phyloP scores from a whole-genome alignment of 768 basidiomycete species.

The Hypsizygus marmoreus region DNA sequence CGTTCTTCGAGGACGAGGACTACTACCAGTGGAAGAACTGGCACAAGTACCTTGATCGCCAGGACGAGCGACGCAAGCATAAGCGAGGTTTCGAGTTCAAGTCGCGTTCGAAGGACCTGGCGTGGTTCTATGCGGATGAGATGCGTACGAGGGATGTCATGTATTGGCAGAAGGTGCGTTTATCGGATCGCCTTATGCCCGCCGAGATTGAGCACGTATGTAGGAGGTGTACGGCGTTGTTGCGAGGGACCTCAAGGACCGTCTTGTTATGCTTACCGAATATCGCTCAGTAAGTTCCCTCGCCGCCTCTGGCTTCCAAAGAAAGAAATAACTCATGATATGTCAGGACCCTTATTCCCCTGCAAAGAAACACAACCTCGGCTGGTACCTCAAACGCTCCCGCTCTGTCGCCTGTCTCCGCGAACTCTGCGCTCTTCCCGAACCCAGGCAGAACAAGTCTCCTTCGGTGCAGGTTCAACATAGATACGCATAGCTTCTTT shows the following conservation, averaged over 20 bases:
- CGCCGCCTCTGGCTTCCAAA: background rate
- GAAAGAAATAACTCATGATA: background rate
- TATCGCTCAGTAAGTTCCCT: conserved; percentile 31
- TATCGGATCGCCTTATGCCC: background rate
- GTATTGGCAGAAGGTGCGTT: conserved; percentile 34
- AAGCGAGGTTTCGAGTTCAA: conserved; percentile 34
- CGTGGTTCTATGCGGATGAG: conserved; percentile 38
- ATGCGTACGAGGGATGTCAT: conserved; percentile 35
- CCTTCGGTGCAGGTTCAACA: background rate
- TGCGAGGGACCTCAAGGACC: conserved; percentile 29
- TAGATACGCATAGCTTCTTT: background rate
- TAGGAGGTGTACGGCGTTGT: conserved; percentile 36
- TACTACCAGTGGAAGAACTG: conserved; percentile 47
- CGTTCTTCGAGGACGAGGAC: conserved; percentile 41
- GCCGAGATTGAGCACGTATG: background rate
- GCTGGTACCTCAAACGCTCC: conserved; percentile 43
- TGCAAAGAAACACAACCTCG: conserved; percentile 34
- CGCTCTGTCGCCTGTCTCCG: conserved; percentile 37
- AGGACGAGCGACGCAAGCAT: conserved; percentile 34
- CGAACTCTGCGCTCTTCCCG: conserved; percentile 27
- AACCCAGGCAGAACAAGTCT: background rate
- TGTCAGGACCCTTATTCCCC: conserved; percentile 41
- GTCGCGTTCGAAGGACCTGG: conserved; percentile 29
- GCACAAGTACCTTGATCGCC: conserved; percentile 43
- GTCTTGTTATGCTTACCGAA: conserved; percentile 24